Evolutionary conservation across 306 rosid species (phyloP).

Genomic region (Argentina anserina): DNA sequence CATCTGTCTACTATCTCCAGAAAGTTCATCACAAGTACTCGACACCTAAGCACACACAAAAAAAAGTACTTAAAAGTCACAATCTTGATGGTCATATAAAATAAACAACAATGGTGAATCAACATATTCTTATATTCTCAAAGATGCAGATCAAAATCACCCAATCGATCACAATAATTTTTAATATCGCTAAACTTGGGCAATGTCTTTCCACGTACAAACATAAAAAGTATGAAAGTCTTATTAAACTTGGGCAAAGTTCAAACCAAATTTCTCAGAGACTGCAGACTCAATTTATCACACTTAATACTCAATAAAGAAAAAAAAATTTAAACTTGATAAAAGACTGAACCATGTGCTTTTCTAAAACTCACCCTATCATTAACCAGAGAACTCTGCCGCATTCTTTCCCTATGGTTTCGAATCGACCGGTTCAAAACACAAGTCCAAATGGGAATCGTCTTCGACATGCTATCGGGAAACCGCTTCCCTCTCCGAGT

Average conservation of each 20-base stretch:
- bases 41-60: slow-evolving; percentile 33
- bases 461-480: slow-evolving; percentile 97
- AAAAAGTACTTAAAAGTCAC: not conserved
- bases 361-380: slow-evolving; percentile 32
- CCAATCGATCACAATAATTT: not conserved
- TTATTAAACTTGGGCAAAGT: not conserved
- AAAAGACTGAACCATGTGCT: not conserved
- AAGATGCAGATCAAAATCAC: not conserved
- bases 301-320: too few relatives aligned
- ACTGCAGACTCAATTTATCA: not conserved
- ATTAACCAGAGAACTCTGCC: slow-evolving; percentile 12
- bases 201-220: too few relatives aligned
- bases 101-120: not conserved
- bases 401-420: slow-evolving; percentile 33
- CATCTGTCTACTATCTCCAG: slow-evolving; percentile 9
- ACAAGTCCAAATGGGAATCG: slow-evolving; percentile 91
- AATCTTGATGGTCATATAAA: slow-evolving; percentile 3
- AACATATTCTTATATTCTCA: not conserved
- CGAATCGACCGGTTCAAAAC: slow-evolving; percentile 70
- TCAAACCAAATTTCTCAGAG: not conserved
- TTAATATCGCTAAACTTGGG: not conserved
- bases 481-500: slow-evolving; percentile 86
- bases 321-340: not conserved
- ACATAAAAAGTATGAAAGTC: not conserved
- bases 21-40: slow-evolving; percentile 22